phyloP scores from a whole-genome alignment of 192 early-diverging fungal genomes.

The Endogone sp. region DNA sequence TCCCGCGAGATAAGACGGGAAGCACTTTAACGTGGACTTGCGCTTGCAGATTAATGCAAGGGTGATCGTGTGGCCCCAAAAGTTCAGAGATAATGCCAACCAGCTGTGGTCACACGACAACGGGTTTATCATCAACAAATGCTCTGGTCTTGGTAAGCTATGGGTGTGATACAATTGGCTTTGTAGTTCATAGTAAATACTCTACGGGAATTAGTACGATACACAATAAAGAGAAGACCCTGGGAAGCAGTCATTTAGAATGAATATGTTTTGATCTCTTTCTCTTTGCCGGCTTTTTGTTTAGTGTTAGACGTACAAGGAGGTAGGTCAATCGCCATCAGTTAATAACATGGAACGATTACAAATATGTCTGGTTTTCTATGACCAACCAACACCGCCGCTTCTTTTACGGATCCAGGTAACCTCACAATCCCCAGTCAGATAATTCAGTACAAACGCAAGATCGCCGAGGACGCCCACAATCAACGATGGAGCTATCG shows the following conservation, averaged over 20 bases:
- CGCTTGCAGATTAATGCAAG: conserved; percentile 18
- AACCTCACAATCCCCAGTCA: too few species aligned
- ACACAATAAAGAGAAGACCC: too few species aligned
- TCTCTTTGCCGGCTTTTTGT: conserved; percentile 16
- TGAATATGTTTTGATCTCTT: not conserved
- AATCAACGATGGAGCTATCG: conserved; percentile 26
- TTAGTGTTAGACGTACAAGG: not conserved
- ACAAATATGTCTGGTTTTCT: not conserved
- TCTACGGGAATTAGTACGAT: too few species aligned
- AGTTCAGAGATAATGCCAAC: conserved; percentile 34
- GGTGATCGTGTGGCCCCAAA: conserved; percentile 34
- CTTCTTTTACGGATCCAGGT: not conserved
- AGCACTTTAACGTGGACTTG: too few species aligned
- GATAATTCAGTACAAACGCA: not conserved
- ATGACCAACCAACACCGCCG: not conserved
- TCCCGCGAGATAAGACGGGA: too few species aligned
- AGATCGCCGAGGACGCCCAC: conserved; percentile 5
- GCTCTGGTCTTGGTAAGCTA: conserved; percentile 28
- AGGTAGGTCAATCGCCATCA: not conserved
- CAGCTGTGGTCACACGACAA: conserved; percentile 32
- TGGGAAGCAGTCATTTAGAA: too few species aligned
- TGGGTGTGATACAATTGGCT: not conserved
- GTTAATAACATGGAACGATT: not conserved
- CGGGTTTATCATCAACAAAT: conserved; percentile 27
- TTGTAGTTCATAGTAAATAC: too few species aligned